Evolutionary conservation across 1,284 basidiomycete species (phyloP).

Genomic region (Xanthoconium separans): DNA sequence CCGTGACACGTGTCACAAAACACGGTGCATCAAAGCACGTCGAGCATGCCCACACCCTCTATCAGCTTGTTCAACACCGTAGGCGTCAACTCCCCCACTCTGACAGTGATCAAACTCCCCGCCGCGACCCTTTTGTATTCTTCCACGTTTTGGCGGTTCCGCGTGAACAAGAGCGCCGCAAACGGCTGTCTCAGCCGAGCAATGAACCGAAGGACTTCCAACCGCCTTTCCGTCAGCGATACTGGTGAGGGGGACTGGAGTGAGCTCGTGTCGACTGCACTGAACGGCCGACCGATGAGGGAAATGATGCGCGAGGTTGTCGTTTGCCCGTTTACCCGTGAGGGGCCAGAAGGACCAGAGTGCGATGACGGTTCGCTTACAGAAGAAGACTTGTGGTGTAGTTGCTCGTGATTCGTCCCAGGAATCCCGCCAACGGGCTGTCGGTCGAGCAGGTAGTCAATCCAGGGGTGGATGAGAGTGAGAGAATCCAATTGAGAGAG

Average conservation of each 20-base stretch:
- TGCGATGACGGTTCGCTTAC: not conserved
- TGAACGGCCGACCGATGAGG: not conserved
- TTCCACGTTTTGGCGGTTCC: not conserved
- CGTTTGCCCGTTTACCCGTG: no score
- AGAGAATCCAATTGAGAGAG: conserved; percentile 3
- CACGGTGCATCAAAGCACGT: conserved; percentile 4
- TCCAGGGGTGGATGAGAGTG: conserved; percentile 8
- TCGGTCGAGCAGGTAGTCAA: conserved; percentile 7
- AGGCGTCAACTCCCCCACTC: not conserved
- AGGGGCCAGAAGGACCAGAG: no score
- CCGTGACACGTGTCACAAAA: not conserved
- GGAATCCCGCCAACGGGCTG: not conserved
- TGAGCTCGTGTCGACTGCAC: not conserved
- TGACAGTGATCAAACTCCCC: conserved; percentile 6
- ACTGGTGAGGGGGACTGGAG: not conserved
- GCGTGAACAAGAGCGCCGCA: conserved; percentile 4
- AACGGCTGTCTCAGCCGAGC: conserved; percentile 7
- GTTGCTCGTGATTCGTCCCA: not conserved
- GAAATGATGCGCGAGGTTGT: not conserved
- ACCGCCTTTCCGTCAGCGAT: not conserved
- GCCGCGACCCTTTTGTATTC: conserved; percentile 8
- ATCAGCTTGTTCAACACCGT: not conserved
- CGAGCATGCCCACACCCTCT: not conserved
- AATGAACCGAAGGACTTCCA: not conserved
- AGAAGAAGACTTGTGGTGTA: not conserved